Conservation (phyloP, 805 yeast genomes). For the Maudiozyma serrabonitensis region DNA sequence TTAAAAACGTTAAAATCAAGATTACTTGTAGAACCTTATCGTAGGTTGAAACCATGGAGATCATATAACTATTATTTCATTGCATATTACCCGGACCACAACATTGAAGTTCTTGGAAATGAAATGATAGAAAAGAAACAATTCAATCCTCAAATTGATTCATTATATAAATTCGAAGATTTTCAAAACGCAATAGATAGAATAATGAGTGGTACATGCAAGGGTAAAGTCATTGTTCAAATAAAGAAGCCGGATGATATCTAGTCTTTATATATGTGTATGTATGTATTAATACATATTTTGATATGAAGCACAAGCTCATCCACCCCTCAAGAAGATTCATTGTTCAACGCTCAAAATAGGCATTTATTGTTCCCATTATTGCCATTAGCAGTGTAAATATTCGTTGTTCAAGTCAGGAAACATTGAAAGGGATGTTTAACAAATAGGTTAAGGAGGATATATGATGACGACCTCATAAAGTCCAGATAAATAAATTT, state of each 20-base stretch:
- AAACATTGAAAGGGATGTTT: too few species aligned
- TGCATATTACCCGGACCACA: conserved; percentile 3
- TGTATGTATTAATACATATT: too few species aligned
- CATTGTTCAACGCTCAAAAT: too few species aligned
- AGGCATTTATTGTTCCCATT: too few species aligned
- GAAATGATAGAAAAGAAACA: conserved; percentile 20
- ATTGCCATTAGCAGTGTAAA: too few species aligned
- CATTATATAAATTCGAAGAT: conserved; percentile 41
- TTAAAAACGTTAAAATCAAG: neutral
- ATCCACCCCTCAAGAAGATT: too few species aligned
- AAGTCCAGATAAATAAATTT: too few species aligned
- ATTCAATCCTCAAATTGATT: conserved; percentile 42
- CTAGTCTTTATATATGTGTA: too few species aligned
- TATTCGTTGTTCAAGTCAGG: too few species aligned
- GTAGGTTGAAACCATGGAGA: conserved; percentile 14
- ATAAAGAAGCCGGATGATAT: neutral
- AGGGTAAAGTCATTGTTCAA: neutral
- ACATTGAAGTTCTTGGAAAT: conserved; percentile 12
- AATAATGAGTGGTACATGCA: neutral
- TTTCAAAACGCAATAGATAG: conserved; percentile 41
- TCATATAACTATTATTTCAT: conserved; percentile 25
- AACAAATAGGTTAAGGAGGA: too few species aligned
- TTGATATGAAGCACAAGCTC: too few species aligned
- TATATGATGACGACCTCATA: too few species aligned
- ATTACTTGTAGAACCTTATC: neutral